Evolutionary conservation across 2,329 filamentous ascomycete species (phyloP).

Genomic region (Elsinoe arachidis): DNA sequence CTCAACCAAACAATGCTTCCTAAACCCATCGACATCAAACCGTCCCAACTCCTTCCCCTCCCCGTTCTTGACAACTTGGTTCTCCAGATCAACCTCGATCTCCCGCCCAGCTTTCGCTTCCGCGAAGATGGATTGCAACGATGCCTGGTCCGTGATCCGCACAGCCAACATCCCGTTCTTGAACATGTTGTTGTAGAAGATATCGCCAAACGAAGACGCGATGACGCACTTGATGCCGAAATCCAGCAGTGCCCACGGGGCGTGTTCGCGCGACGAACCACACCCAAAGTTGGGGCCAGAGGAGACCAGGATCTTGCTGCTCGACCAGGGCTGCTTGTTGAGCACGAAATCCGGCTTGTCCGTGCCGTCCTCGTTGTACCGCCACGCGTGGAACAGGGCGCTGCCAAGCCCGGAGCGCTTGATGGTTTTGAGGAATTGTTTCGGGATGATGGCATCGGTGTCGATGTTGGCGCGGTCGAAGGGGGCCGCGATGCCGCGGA

Average conservation of each 20-base stretch:
- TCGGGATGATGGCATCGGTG: conserved; percentile 98
- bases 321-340: conserved; percentile 79
- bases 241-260: conserved; percentile 91
- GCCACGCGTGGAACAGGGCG: conserved; percentile 78
- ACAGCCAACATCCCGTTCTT: conserved; percentile 99
- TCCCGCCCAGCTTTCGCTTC: conserved; percentile 74
- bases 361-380: conserved; percentile 59
- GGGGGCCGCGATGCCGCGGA: conserved; percentile 81
- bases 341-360: conserved; percentile 79
- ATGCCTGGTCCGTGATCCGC: conserved; percentile 56
- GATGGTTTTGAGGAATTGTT: conserved; percentile 98
- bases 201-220: conserved; percentile 78
- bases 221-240: conserved; percentile 94
- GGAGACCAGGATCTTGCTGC: conserved; percentile 80
- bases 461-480: conserved; percentile 86
- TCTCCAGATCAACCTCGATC: conserved; percentile 80
- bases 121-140: conserved; percentile 61
- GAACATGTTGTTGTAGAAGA: conserved; percentile 99
- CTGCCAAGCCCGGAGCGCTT: conserved; percentile 88
- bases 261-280: conserved; percentile 85
- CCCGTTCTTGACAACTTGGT: conserved; percentile 71
- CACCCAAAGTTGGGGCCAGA: conserved; percentile 94
- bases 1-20: conserved; percentile 88
- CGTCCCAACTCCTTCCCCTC: conserved; percentile 62
- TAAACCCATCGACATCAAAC: conserved; percentile 87